Conservation (phyloP, 805 yeast genomes). For the Sugiyamaella mastotermitis region DNA sequence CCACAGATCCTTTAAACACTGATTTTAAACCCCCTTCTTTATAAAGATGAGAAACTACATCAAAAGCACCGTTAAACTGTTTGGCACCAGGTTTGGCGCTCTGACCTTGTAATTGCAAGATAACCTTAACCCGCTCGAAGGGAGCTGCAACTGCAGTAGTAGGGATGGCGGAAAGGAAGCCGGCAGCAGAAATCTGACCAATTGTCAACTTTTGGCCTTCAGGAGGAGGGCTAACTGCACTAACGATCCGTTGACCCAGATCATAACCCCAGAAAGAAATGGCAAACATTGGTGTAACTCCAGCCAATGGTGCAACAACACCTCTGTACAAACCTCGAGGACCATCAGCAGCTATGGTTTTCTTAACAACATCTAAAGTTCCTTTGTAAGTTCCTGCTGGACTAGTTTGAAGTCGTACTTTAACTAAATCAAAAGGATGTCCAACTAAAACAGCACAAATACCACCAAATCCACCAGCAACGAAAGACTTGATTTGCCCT, state of each 20-base stretch:
- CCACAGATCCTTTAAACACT: conserved; percentile 83
- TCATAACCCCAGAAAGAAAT: conserved; percentile 98
- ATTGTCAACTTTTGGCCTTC: conserved; percentile 44
- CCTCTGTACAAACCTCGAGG: conserved; percentile 84
- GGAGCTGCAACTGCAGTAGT: conserved; percentile 97
- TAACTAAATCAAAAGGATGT: conserved; percentile 91
- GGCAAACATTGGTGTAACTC: conserved; percentile 98
- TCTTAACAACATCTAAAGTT: conserved; percentile 60
- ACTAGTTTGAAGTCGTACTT: conserved; percentile 84
- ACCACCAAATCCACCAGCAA: conserved; percentile 96
- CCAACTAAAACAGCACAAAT: conserved; percentile 92
- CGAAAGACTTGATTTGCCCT: conserved; percentile 81
- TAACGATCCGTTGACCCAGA: conserved; percentile 74
- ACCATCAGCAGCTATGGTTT: conserved; percentile 69
- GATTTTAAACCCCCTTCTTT: conserved; percentile 78
- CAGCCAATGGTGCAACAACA: conserved; percentile 88
- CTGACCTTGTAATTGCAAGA: conserved; percentile 71
- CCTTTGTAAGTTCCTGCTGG: conserved; percentile 52
- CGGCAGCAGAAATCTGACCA: conserved; percentile 79
- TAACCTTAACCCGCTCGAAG: conserved; percentile 90
- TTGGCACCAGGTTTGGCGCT: conserved; percentile 30
- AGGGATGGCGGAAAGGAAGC: conserved; percentile 90
- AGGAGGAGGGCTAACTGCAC: conserved; percentile 21
- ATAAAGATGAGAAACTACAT: conserved; percentile 63
- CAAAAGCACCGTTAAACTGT: conserved; percentile 43